Evolutionary conservation across 2,329 filamentous ascomycete genomes (phyloP).

Genomic region (Neurospora sp.): DNA sequence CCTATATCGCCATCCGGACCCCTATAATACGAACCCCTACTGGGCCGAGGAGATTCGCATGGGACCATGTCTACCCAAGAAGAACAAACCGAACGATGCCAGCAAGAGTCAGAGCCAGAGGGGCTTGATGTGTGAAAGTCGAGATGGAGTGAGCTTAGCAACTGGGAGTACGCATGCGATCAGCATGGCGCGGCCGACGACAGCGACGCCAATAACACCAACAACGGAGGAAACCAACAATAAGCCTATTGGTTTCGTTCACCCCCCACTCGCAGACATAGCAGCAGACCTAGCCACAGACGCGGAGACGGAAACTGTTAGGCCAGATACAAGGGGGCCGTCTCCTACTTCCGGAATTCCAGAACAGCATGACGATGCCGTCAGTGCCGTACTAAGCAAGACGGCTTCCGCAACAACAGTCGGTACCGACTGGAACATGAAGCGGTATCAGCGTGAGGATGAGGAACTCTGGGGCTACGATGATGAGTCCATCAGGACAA

Average conservation of each 20-base stretch:
- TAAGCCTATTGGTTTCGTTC: background rate
- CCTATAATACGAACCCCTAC: slow-evolving; percentile 79
- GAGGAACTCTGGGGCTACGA: slow-evolving; percentile 70
- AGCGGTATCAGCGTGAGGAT: slow-evolving; percentile 77
- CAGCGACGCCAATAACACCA: slow-evolving; percentile 2
- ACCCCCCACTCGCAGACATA: background rate
- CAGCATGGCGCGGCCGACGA: slow-evolving; percentile 18
- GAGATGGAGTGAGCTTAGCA: slow-evolving; percentile 33
- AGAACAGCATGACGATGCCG: slow-evolving; percentile 26
- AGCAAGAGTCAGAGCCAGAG: slow-evolving; percentile 51
- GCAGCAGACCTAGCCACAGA: background rate
- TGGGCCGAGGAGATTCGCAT: slow-evolving; percentile 81
- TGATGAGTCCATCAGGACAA: slow-evolving; percentile 38
- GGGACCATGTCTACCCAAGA: slow-evolving; percentile 65
- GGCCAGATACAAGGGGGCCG: background rate
- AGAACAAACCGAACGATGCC: slow-evolving; percentile 33
- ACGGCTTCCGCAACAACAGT: slow-evolving; percentile 26
- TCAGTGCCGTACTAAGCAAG: slow-evolving; percentile 29
- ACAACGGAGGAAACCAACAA: slow-evolving; percentile 20
- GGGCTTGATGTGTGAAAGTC: slow-evolving; percentile 47
- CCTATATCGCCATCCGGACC: slow-evolving; percentile 68
- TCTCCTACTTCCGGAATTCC: background rate
- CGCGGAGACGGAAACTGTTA: background rate
- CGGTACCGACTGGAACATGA: slow-evolving; percentile 60
- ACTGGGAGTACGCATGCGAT: slow-evolving; percentile 29